phyloP scores from a whole-genome alignment of 2,329 filamentous ascomycete species.

The Epicoccum sorghinum region DNA sequence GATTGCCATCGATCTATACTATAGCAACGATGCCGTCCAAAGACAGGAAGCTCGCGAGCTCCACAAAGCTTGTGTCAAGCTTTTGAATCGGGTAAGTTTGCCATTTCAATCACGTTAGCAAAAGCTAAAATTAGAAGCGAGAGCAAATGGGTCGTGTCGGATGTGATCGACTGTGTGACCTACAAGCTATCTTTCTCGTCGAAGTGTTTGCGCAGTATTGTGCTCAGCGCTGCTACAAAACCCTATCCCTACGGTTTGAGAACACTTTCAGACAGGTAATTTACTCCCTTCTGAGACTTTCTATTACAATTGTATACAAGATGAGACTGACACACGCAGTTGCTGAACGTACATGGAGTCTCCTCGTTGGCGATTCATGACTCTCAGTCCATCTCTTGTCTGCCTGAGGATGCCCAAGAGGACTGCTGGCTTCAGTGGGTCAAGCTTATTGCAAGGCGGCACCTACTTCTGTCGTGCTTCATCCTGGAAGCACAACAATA shows the following conservation, averaged over 20 bases:
- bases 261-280: slow-evolving; percentile 45
- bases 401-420: slow-evolving; percentile 21
- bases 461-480: slow-evolving; percentile 51
- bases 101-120: background rate
- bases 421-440: slow-evolving; percentile 45
- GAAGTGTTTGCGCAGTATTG: slow-evolving; percentile 52
- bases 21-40: slow-evolving; percentile 42
- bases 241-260: slow-evolving; percentile 48
- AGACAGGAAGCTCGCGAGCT: slow-evolving; percentile 46
- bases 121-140: slow-evolving; percentile 30
- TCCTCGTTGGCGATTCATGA: background rate
- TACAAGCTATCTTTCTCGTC: slow-evolving; percentile 53
- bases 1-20: slow-evolving; percentile 52
- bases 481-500: slow-evolving; percentile 51
- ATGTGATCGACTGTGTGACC: slow-evolving; percentile 47
- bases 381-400: slow-evolving; percentile 22
- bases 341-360: background rate
- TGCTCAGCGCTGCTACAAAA: slow-evolving; percentile 46
- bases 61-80: slow-evolving; percentile 51
- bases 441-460: slow-evolving; percentile 38
- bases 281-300: background rate
- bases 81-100: slow-evolving; percentile 43
- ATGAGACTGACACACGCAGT: background rate
- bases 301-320: background rate
- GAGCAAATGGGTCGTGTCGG: slow-evolving; percentile 32